phyloP scores from a whole-genome alignment of 1,284 basidiomycete genomes.

The Inonotus hispidus region DNA sequence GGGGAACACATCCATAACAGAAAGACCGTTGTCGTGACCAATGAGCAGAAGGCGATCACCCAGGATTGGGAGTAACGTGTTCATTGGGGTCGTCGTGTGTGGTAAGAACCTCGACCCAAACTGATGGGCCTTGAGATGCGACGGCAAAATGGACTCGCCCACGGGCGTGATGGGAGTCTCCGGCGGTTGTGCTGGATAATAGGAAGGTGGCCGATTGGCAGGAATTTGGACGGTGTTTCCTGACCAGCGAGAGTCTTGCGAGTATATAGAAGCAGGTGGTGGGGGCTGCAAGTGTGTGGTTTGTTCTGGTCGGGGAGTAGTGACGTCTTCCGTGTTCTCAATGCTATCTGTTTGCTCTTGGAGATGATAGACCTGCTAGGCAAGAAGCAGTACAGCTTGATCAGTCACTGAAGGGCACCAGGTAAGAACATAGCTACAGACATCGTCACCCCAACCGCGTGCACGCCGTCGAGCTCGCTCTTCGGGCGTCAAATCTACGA shows the following conservation, averaged over 20 bases:
- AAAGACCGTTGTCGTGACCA: slow-evolving; percentile 70
- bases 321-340: background rate
- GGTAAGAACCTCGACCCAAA: slow-evolving; percentile 81
- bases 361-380: background rate
- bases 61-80: slow-evolving; percentile 63
- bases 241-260: slow-evolving; percentile 6
- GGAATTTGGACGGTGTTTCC: slow-evolving; percentile 5
- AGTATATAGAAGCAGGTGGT: slow-evolving; percentile 8
- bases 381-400: background rate
- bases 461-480: slow-evolving; percentile 50
- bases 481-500: slow-evolving; percentile 55
- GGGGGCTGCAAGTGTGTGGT: background rate
- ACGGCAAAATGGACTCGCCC: slow-evolving; percentile 48
- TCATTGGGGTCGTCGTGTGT: slow-evolving; percentile 67
- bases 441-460: slow-evolving; percentile 61
- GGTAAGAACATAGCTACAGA: slow-evolving; percentile 9
- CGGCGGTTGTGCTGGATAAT: slow-evolving; percentile 4
- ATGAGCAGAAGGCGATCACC: slow-evolving; percentile 61
- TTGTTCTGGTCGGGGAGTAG: background rate
- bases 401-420: background rate
- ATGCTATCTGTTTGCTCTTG: background rate
- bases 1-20: slow-evolving; percentile 75
- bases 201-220: slow-evolving; percentile 10
- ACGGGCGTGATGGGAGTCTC: slow-evolving; percentile 37
- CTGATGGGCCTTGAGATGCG: slow-evolving; percentile 60